Base-by-base conservation (phyloP, 441 rosid genomes). In the Breynia disticha region DNA sequence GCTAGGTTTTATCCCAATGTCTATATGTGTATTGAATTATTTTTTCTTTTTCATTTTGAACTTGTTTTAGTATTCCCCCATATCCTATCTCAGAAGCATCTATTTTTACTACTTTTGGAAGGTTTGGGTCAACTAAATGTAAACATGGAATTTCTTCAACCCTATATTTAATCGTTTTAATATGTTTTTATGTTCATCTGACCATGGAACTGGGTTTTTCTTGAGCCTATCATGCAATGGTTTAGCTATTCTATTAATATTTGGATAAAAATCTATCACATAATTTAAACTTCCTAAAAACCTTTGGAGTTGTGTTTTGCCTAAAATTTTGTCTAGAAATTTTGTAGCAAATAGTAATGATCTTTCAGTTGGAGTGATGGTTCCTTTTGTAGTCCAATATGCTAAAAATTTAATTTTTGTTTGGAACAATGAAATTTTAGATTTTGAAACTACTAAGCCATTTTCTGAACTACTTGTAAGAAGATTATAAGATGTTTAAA, bases 231-330 rank as follows among this genome's bases (percentile, higher is more conserved):
- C 48, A 58, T 49, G 39, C 0, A 48, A 15, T 0, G 48, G 54
- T 41, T 58, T 58, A 0, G 13, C 38, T 1, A 35, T 1, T 0
- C 1, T 0, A 18, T 24, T 46, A 0, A 61, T 12, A 13, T 61
- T 37, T 9, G 38, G 12, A 47, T 0, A 45, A 1, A 47, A 61
- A 14, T 61, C 47, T 11, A 35, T 1, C 1, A 53, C 39, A 61
- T 61, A 61, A 15, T 44, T 60, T 0, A 52, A 11, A 3, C 46
- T 11, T 13, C 2, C 24, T 52, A 32, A 1, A 20, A 60, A 52
- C 1, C 16, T 17, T 45, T 60, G 35, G 0, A 60, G 2, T 20
- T 60, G 11, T 0, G 7, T 19, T 53, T 46, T 46, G 15, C 46
- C 46, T 1, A 16, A 0, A 1, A 61, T 21, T 5, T 42, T 10